Evolutionary conservation across 228 moss, liverwort and hornwort genomes (phyloP).

Genomic region (Sphagnum fallax): DNA sequence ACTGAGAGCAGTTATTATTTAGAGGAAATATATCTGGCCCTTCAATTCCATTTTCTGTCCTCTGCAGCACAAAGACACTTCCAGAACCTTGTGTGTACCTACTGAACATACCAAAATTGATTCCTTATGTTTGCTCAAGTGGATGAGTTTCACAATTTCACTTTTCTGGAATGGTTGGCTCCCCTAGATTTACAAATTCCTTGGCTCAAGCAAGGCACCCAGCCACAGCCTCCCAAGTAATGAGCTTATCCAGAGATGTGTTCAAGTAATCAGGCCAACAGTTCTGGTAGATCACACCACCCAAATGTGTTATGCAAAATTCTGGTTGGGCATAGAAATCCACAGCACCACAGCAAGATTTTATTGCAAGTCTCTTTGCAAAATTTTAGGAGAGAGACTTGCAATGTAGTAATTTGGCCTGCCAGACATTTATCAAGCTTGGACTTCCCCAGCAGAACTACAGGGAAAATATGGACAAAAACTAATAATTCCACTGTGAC

Average conservation of each 20-base stretch:
- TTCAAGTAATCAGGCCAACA: constrained; percentile 60
- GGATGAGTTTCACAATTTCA: constrained; percentile 10
- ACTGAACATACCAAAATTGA: too few species aligned
- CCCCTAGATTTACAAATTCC: constrained; percentile 66
- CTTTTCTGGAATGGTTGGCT: constrained; percentile 59
- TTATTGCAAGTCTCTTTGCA: neutral
- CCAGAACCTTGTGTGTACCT: too few species aligned
- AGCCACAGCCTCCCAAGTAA: constrained; percentile 67
- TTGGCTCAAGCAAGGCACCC: constrained; percentile 62
- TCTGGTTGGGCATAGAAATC: neutral
- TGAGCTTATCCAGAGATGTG: constrained; percentile 49
- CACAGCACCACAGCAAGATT: neutral
- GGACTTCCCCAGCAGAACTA: neutral
- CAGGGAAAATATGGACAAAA: too few species aligned
- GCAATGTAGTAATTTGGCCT: neutral
- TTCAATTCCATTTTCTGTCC: too few species aligned
- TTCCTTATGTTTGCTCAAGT: too few species aligned
- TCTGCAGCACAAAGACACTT: too few species aligned
- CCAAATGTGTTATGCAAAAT: neutral
- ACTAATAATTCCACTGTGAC: too few species aligned
- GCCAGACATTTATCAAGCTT: neutral
- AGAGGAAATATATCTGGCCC: too few species aligned
- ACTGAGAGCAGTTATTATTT: too few species aligned
- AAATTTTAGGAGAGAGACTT: neutral
- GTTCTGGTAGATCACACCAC: constrained; percentile 33